phyloP scores from a whole-genome alignment of 108 stramenopile genomes.

The Cyclotella baltica region DNA sequence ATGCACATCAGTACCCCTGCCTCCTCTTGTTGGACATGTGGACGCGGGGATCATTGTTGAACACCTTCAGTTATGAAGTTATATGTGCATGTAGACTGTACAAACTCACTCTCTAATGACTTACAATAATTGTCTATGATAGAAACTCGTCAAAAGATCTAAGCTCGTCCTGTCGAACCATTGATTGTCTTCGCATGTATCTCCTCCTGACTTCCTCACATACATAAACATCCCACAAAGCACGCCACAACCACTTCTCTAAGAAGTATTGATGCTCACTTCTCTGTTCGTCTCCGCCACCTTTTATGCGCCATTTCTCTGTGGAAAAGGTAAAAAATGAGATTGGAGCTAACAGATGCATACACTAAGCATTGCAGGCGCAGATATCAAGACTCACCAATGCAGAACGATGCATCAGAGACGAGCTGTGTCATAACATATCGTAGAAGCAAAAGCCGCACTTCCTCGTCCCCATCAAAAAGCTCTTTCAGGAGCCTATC shows the following conservation, averaged over 20 bases:
- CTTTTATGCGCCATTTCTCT: constrained; percentile 79
- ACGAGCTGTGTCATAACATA: constrained; percentile 75
- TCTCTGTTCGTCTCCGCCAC: constrained; percentile 60
- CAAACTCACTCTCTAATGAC: neutral
- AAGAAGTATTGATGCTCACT: constrained; percentile 57
- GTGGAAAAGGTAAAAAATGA: constrained; percentile 26
- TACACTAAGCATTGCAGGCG: neutral
- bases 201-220: constrained; percentile 38
- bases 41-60: no score
- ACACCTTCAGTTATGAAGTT: no score
- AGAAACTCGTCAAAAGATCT: neutral
- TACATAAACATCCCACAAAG: constrained; percentile 56
- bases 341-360: neutral
- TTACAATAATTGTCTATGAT: neutral
- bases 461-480: constrained; percentile 66
- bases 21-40: no score
- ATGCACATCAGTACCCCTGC: no score
- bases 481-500: constrained; percentile 66
- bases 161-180: neutral
- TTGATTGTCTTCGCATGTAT: constrained; percentile 22
- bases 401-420: constrained; percentile 72
- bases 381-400: neutral
- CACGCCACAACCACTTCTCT: constrained; percentile 76
- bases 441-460: constrained; percentile 66
- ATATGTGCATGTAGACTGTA: no score